phyloP scores from a whole-genome alignment of 345 rosid genomes.

The Eutrema heterophyllum region DNA sequence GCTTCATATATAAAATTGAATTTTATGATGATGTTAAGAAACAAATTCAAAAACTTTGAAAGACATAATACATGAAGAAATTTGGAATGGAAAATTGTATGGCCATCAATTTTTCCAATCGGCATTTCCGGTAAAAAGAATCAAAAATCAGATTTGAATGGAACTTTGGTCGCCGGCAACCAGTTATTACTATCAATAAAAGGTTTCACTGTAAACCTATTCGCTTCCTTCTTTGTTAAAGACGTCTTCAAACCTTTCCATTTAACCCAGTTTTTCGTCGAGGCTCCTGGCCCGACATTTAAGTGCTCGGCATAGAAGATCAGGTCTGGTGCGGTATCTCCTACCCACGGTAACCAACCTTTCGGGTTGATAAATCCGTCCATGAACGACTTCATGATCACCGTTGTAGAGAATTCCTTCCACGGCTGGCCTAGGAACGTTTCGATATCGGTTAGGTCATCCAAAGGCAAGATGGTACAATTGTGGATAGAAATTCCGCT shows the following conservation, averaged over 20 bases:
- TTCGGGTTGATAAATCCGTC: conserved; percentile 43
- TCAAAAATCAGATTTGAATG: conserved; percentile 43
- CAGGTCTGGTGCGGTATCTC: conserved; percentile 53
- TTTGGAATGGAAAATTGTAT: not conserved
- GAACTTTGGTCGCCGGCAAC: conserved; percentile 38
- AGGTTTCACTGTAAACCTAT: conserved; percentile 44
- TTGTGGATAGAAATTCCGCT: conserved; percentile 77
- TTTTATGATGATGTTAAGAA: not conserved
- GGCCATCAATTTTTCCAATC: not conserved
- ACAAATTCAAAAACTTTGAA: not conserved
- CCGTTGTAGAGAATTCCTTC: conserved; percentile 63
- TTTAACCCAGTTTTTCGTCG: conserved; percentile 47
- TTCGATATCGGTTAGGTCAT: conserved; percentile 35
- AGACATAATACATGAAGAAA: not conserved
- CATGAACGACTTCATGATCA: conserved; percentile 44
- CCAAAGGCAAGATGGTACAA: conserved; percentile 45
- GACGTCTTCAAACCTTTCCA: conserved; percentile 55
- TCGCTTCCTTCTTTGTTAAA: conserved; percentile 26
- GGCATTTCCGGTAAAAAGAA: not conserved
- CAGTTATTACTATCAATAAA: conserved; percentile 55
- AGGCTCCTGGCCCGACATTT: conserved; percentile 52
- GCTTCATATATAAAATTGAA: not conserved
- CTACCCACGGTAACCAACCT: conserved; percentile 75
- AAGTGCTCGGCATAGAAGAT: conserved; percentile 52
- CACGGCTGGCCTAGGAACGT: conserved; percentile 70